Evolutionary conservation across 331 rosid species (phyloP).

Genomic region (Rosa hybrid): DNA sequence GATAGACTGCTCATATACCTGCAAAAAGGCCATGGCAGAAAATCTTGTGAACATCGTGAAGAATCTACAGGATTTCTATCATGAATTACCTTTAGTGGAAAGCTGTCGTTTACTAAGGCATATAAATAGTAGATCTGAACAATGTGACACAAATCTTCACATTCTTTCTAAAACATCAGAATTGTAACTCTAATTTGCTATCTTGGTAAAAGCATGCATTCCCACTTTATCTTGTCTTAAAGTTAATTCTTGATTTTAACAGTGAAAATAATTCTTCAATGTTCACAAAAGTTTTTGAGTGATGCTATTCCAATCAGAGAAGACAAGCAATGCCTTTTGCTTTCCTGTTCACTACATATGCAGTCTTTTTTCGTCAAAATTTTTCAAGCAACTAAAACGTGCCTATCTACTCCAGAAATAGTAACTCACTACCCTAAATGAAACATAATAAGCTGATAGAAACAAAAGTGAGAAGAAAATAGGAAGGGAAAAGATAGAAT

Average conservation of each 20-base stretch:
- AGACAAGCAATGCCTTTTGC: neutral
- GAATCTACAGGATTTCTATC: neutral
- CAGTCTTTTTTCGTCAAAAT: neutral
- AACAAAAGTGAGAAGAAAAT: neutral
- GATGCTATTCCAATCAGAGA: neutral
- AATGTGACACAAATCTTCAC: neutral
- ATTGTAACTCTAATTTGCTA: neutral
- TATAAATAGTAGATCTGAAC: slow-evolving; percentile 10
- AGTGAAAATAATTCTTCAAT: neutral
- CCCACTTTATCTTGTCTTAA: no score
- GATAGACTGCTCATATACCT: slow-evolving; percentile 95
- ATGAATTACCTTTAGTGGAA: neutral
- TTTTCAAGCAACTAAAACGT: slow-evolving; percentile 3
- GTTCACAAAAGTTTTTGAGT: neutral
- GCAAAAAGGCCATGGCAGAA: slow-evolving; percentile 32
- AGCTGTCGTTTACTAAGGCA: neutral
- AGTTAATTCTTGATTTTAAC: neutral
- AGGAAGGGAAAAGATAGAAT: slow-evolving; percentile 8
- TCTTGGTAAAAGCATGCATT: neutral
- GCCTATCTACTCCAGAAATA: neutral
- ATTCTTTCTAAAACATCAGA: neutral
- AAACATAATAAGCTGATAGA: neutral
- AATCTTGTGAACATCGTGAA: slow-evolving; percentile 16
- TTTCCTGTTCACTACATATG: neutral
- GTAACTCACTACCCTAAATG: slow-evolving; percentile 8